Base-by-base conservation (phyloP, 495 filamentous ascomycete genomes). In the Cairneyella variabilis region DNA sequence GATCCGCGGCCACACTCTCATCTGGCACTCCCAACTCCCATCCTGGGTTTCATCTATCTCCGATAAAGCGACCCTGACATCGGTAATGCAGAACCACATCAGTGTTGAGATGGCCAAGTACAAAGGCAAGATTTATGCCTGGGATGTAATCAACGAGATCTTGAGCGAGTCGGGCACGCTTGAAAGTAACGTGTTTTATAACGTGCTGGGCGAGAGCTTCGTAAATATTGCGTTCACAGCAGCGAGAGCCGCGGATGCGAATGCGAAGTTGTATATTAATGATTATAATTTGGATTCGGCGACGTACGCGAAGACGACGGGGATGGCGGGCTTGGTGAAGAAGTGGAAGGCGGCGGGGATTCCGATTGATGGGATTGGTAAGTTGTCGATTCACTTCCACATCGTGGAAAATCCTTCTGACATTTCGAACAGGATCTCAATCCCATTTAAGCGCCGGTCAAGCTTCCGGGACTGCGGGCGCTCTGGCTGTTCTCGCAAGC, bases 11-110 rank as follows among this genome's bases (percentile, higher is more conserved):
- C 83, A 85, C 68, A 85, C 80, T 14, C 66, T 77, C 44, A 71
- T 82, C 58, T 86, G 80, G 82, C 75, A 84, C 70, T 79, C 79
- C 36, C 82, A 86, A 69, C 76, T 85, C n/a, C 81, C 83, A 34
- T 56, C 64, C 27, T 87, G 79, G 80, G 83, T 87, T 51, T 70
- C 63, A 27, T 56, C 63, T 36, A 78, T 86, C 69, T 60, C 53
- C 18, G 73, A 81, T 68, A 72, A 69, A 57, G 58, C 61, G 41
- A 71, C 67, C 39, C 65, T 85, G 38, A 83, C 76, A 45, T 41
- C 62, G 9, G 77, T 77, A 32, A 74, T 87, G 42, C 60, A 83
- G 64, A 80, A 78, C 61, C 83, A 85, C 71, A 73, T 82, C 59
- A 74, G 65, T 1, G 78, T 72, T 12, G 66, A 84, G 49, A 74